Base-by-base conservation (phyloP, 2,329 filamentous ascomycete species). In the Xylariaceae sp. region DNA sequence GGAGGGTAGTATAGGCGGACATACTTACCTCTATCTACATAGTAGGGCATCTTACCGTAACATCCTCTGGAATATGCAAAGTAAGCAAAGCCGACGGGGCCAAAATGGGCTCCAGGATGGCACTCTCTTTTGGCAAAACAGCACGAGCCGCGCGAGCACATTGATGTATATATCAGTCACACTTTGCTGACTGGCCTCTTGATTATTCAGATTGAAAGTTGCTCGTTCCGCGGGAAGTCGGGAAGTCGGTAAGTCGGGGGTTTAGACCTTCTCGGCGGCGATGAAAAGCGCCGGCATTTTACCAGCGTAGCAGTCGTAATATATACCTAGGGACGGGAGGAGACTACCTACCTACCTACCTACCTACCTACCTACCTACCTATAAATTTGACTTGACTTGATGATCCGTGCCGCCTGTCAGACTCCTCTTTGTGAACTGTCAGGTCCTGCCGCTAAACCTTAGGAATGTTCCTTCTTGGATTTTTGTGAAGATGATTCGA, bases 61-160 rank as follows among this genome's bases (percentile, higher is more conserved):
- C 54, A 55, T 51, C 55, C 56, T 54, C 49, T 51, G 53, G 55
- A 51, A 59, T 55, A 60, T 61, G 59, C 59, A 57, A 61, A 59
- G 59, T 61, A 61, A 61, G 59, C 59, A 61, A 19, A 19, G 43
- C 43, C 43, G 55, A 42, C 54, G 44, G 19, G 50, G 53, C 41
- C 43, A 47, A 53, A 49, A 53, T 53, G 53, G 54, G 41, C 27
- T 53, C 49, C 27, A 19, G 19, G 51, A 32, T 52, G 34, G 53
- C 40, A 57, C 54, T 42, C 54, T 19, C 19, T 19, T 19, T 47
- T 40, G 51, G 52, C 46, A 57, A 50, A 31, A 27, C 49, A 53
- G 54, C 50, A 59, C 47, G 46, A 57, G 12, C 8, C 35, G 4
- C 35, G 8, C 35, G 35, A 37, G 35, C 35, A 37, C 8, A 37